phyloP scores from a whole-genome alignment of 1,284 basidiomycete genomes.

The Moesziomyces antarcticus region DNA sequence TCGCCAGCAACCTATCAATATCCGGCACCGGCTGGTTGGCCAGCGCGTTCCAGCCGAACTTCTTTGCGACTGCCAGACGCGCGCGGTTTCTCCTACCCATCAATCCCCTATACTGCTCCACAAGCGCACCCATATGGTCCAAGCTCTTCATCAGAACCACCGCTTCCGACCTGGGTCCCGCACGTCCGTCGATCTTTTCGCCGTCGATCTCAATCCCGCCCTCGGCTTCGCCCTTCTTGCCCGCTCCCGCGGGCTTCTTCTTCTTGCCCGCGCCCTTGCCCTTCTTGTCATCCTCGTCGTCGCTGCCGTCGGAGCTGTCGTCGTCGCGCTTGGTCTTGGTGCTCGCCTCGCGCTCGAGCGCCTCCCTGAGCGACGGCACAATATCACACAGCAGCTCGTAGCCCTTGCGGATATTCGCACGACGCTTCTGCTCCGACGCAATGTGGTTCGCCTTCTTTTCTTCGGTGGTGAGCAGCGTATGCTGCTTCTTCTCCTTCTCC shows the following conservation, averaged over 20 bases:
- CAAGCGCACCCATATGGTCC: conserved; percentile 33
- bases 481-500: conserved; percentile 68
- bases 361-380: conserved; percentile 76
- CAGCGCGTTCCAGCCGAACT: conserved; percentile 19
- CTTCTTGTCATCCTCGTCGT: conserved; percentile 19
- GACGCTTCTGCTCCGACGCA: conserved; percentile 88
- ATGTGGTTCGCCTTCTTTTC: conserved; percentile 94
- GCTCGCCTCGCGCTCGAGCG: conserved; percentile 46
- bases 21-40: conserved; percentile 28
- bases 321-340: conserved; percentile 14
- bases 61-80: conserved; percentile 30
- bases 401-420: conserved; percentile 87
- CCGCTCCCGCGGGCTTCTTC: conserved; percentile 13
- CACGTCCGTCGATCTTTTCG: conserved; percentile 53
- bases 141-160: conserved; percentile 52
- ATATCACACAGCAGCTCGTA: conserved; percentile 83
- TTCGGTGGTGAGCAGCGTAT: conserved; percentile 77
- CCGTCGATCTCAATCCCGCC: conserved; percentile 42
- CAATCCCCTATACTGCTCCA: conserved; percentile 40
- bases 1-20: conserved; percentile 21
- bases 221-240: conserved; percentile 14
- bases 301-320: conserved; percentile 11
- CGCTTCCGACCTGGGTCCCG: conserved; percentile 53
- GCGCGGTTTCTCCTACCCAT: conserved; percentile 43
- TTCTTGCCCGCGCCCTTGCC: conserved; percentile 5